phyloP scores from a whole-genome alignment of 2,329 filamentous ascomycete genomes.

The Ceratocystiopsis brevicomis region DNA sequence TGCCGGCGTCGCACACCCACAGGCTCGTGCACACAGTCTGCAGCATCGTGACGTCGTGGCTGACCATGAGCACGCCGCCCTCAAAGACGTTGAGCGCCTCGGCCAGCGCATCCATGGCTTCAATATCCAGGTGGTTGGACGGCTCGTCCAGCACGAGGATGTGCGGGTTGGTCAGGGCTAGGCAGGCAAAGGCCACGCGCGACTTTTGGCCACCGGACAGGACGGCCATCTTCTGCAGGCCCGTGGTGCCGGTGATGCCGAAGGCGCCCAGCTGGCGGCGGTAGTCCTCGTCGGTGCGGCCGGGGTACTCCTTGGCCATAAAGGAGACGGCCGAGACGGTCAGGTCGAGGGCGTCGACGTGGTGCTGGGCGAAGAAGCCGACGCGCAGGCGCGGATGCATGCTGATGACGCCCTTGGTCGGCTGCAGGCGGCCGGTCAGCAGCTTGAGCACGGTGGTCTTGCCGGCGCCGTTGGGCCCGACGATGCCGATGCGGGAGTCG shows the following conservation, averaged over 20 bases:
- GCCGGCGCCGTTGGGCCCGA: conserved; percentile 96
- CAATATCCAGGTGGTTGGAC: conserved; percentile 96
- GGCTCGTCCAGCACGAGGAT: conserved; percentile 97
- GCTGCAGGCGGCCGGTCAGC: conserved; percentile 69
- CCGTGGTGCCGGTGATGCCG: conserved; percentile 82
- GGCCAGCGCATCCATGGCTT: conserved; percentile 91
- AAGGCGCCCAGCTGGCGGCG: conserved; percentile 83
- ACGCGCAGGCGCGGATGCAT: conserved; percentile 75
- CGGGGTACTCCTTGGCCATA: conserved; percentile 85
- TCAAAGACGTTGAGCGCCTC: conserved; percentile 71
- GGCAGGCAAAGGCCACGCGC: conserved; percentile 91
- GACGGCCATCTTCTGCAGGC: conserved; percentile 85
- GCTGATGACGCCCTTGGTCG: conserved; percentile 65
- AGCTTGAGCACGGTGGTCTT: conserved; percentile 97
- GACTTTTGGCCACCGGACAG: conserved; percentile 97
- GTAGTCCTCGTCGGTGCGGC: conserved; percentile 90
- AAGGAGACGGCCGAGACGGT: conserved; percentile 80
- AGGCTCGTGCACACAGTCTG: conserved; percentile 86
- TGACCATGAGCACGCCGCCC: conserved; percentile 94
- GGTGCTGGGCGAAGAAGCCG: conserved; percentile 96
- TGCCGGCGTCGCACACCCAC: conserved; percentile 92
- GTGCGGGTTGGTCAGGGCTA: conserved; percentile 84
- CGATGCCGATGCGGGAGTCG: conserved; percentile 94
- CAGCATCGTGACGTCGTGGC: conserved; percentile 96
- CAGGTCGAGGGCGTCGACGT: conserved; percentile 88